Evolutionary conservation across 768 basidiomycete species (phyloP).

Genomic region (Boletus vermiculosoides): DNA sequence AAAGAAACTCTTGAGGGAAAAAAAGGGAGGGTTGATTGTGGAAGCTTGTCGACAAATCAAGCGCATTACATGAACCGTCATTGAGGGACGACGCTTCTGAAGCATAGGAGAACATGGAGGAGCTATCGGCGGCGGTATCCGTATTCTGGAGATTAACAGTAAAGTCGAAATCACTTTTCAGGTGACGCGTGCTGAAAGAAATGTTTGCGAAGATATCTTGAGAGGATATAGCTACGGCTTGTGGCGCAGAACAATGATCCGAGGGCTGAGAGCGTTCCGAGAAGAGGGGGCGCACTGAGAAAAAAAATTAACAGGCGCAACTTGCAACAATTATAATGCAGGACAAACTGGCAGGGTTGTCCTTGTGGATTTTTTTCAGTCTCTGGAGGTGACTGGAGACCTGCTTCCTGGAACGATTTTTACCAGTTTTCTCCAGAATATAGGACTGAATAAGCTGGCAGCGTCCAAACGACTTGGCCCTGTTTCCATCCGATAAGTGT

Average conservation of each 20-base stretch:
- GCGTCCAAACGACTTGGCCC: slow-evolving; percentile 35
- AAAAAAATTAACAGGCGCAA: background rate
- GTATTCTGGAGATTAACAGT: slow-evolving; percentile 6
- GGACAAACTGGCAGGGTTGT: slow-evolving; percentile 34
- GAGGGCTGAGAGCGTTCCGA: slow-evolving; percentile 20
- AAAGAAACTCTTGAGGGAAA: slow-evolving; percentile 9
- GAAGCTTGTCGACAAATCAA: slow-evolving; percentile 8
- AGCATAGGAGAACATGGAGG: slow-evolving; percentile 4
- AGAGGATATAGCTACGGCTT: slow-evolving; percentile 2
- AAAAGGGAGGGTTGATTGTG: slow-evolving; percentile 2
- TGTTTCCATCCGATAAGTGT: slow-evolving; percentile 6
- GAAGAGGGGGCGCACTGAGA: slow-evolving; percentile 27
- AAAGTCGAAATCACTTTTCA: slow-evolving; percentile 15
- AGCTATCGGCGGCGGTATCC: background rate
- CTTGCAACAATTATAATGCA: background rate
- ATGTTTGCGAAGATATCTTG: slow-evolving; percentile 9
- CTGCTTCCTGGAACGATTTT: slow-evolving; percentile 38
- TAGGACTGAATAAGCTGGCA: slow-evolving; percentile 42
- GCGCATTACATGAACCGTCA: background rate
- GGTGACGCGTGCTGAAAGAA: slow-evolving; percentile 9
- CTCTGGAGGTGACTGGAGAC: slow-evolving; percentile 41
- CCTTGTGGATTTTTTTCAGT: slow-evolving; percentile 34
- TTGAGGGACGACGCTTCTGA: slow-evolving; percentile 6
- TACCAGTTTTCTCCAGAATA: slow-evolving; percentile 38
- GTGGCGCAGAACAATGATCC: slow-evolving; percentile 10